Conservation (phyloP, 805 yeast genomes). For the Dipodascopsis uninucleata region DNA sequence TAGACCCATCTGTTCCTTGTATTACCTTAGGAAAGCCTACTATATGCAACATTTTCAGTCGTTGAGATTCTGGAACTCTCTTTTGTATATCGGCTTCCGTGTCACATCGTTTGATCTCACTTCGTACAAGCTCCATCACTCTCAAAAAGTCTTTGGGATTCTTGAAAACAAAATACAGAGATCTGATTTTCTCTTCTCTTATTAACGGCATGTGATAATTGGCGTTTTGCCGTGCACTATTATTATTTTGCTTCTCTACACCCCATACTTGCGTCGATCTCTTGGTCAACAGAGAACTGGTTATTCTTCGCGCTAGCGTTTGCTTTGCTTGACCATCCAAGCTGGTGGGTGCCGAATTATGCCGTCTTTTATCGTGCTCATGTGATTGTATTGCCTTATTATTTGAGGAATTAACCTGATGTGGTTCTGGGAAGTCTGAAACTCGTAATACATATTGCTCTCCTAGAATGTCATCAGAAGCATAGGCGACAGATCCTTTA, state of each 20-base stretch:
- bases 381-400: too few relatives aligned
- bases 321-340: too few relatives aligned
- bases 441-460: conserved; percentile 21
- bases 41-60: not conserved
- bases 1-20: too few relatives aligned
- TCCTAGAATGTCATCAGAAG: conserved; percentile 25
- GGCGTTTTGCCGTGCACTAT: conserved; percentile 2
- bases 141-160: conserved; percentile 18
- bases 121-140: conserved; percentile 21
- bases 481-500: conserved; percentile 22
- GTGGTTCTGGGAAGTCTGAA: conserved; percentile 12
- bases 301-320: too few relatives aligned
- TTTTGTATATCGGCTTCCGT: not conserved
- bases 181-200: conserved; percentile 14
- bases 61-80: conserved; percentile 1
- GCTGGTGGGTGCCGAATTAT: too few relatives aligned
- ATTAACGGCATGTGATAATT: conserved; percentile 11
- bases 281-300: too few relatives aligned
- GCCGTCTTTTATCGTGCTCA: too few relatives aligned
- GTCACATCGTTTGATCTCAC: conserved; percentile 11
- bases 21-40: too few relatives aligned
- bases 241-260: not conserved
- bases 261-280: conserved; percentile 1
- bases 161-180: conserved; percentile 13
- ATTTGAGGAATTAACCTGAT: conserved; percentile 1